A percentile compares a stretch with the other conserved stretches of the same genome.
These are phyloP conservation scores for Paxillus rubicundulus DNA, from an alignment of 768 basidiomycete species.

Conservation along the genomic window DNA sequence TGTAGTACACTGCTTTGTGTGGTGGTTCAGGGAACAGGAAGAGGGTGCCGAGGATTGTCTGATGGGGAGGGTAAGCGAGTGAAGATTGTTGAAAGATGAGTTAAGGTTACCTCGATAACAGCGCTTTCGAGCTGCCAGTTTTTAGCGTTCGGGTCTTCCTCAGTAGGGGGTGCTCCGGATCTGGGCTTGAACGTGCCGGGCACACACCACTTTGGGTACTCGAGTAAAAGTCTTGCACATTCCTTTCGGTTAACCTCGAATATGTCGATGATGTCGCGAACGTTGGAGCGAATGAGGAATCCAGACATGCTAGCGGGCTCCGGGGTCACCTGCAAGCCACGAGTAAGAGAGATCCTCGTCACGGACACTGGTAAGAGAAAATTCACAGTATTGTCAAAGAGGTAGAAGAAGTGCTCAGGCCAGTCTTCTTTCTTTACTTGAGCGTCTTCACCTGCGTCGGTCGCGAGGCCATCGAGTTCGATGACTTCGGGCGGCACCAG, in stretches of 20 bases:
- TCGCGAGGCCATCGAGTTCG: constrained; percentile 69
- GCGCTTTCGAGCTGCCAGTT: constrained; percentile 90
- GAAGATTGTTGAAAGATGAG: not conserved
- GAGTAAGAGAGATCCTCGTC: not conserved
- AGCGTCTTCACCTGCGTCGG: constrained; percentile 68
- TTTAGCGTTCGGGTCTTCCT: constrained; percentile 54
- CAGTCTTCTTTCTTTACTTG: constrained; percentile 80
- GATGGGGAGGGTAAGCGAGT: not conserved
- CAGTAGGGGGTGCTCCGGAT: constrained; percentile 54
- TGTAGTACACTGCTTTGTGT: constrained; percentile 82
- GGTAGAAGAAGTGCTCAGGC: constrained; percentile 65
- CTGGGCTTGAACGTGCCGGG: constrained; percentile 83
- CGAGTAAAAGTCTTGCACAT: constrained; percentile 80
- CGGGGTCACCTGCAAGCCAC: constrained; percentile 61
- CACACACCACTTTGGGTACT: constrained; percentile 81
- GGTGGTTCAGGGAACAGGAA: constrained; percentile 76
- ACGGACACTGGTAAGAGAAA: constrained; percentile 5
- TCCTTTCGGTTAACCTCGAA: constrained; percentile 98
- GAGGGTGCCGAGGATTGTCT: constrained; percentile 73
- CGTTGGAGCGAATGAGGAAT: constrained; percentile 70
- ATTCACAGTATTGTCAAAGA: constrained; percentile 61
- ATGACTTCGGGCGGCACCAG: constrained; percentile 87
- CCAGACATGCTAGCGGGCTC: constrained; percentile 71
- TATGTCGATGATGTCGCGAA: constrained; percentile 79
- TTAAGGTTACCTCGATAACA: constrained; percentile 67